These are phyloP conservation scores for Miscanthus sacchariflorus DNA, from an alignment of 202 grass and related monocot species.

Conservation along the genomic window DNA sequence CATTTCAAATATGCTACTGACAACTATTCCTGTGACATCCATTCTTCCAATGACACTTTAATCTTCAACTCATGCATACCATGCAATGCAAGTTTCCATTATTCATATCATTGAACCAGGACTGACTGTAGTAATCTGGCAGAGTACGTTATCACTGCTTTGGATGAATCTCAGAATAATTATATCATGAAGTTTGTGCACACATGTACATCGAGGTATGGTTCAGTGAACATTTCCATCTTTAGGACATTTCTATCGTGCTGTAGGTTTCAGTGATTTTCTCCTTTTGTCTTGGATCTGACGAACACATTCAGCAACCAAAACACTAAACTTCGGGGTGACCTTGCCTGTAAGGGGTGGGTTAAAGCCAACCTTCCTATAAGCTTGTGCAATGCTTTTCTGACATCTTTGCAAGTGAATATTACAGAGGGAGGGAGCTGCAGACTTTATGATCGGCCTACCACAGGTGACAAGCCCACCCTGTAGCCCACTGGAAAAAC, in stretches of 20 bases:
- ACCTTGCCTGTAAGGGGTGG: conserved; percentile 59
- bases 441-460: conserved; percentile 69
- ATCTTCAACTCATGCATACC: neutral
- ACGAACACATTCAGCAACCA: conserved; percentile 72
- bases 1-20: conserved; percentile 10
- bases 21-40: neutral
- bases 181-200: conserved; percentile 38
- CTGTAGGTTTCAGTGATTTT: conserved; percentile 38
- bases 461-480: conserved; percentile 70
- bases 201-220: conserved; percentile 12
- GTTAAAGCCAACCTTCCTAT: conserved; percentile 81
- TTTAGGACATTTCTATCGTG: conserved; percentile 41
- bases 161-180: conserved; percentile 28
- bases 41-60: conserved; percentile 2
- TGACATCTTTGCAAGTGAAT: conserved; percentile 71
- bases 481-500: conserved; percentile 56
- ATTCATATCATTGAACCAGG: conserved; percentile 37
- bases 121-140: conserved; percentile 25
- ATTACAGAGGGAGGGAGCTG: conserved; percentile 73
- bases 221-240: conserved; percentile 60
- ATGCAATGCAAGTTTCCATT: conserved; percentile 1
- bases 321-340: conserved; percentile 62
- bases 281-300: conserved; percentile 81
- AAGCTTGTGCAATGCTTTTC: conserved; percentile 70
- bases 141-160: conserved; percentile 21